These are phyloP conservation scores for Candida neerlandica DNA, from an alignment of 1,139 yeast species.

Conservation along the genomic window DNA sequence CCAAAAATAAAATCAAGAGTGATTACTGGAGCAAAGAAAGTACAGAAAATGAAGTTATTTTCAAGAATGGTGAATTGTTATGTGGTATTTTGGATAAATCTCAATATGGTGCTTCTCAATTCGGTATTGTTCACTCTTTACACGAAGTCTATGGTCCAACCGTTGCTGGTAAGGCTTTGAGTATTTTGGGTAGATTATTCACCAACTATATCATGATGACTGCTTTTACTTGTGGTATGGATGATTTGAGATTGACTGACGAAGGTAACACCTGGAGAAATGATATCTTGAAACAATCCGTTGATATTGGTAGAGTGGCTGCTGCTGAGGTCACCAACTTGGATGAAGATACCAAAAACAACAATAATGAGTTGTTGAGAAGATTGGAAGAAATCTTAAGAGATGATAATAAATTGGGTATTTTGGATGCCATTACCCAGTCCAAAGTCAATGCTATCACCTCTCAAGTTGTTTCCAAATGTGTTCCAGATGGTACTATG, in stretches of 20 bases:
- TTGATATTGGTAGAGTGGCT: conserved; percentile 84
- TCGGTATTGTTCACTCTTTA: conserved; percentile 93
- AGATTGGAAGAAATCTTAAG: conserved; percentile 93
- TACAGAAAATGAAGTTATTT: conserved; percentile 80
- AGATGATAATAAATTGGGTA: conserved; percentile 89
- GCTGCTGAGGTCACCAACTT: conserved; percentile 94
- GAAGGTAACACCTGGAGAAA: conserved; percentile 92
- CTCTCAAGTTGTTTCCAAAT: conserved; percentile 86
- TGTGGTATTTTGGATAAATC: conserved; percentile 96
- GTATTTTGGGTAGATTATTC: conserved; percentile 90
- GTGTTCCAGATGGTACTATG: conserved; percentile 97
- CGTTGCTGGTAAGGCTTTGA: conserved; percentile 85
- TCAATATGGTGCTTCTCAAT: conserved; percentile 97
- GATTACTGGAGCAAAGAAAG: conserved; percentile 94
- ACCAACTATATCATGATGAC: conserved; percentile 91
- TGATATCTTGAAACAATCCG: conserved; percentile 75
- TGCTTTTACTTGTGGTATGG: conserved; percentile 99
- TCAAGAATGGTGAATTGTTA: conserved; percentile 82
- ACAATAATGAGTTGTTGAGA: conserved; percentile 77
- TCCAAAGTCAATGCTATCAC: conserved; percentile 91
- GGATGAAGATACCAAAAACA: conserved; percentile 53
- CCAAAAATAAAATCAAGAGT: conserved; percentile 87
- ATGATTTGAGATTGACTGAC: conserved; percentile 86
- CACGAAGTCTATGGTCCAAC: conserved; percentile 95
- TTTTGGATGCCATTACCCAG: conserved; percentile 94